Conservation (phyloP, 176 grass and related monocot genomes). For the Eremochloa ophiuroides region DNA sequence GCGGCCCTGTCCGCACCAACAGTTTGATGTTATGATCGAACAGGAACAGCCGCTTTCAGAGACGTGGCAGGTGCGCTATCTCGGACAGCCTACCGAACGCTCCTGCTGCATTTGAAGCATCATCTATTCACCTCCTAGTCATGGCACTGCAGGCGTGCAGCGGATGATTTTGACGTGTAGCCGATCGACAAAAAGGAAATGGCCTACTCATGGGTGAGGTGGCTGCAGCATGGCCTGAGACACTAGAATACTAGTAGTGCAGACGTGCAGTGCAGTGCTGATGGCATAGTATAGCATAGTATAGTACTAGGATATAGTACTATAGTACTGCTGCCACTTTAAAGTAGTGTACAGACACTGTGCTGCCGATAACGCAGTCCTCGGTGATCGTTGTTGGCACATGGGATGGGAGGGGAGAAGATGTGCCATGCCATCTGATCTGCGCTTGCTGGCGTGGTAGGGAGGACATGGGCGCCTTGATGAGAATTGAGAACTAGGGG, state of each 20-base stretch:
- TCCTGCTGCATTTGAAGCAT: not conserved
- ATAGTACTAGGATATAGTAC: no score
- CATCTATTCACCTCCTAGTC: not conserved
- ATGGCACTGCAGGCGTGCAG: not conserved
- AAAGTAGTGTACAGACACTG: not conserved
- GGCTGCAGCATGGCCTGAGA: conserved; percentile 26
- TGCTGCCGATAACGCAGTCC: not conserved
- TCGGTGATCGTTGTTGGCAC: conserved; percentile 17
- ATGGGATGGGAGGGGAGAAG: no score
- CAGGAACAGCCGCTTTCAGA: not conserved
- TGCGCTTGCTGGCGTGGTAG: conserved; percentile 6
- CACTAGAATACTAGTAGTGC: conserved; percentile 5
- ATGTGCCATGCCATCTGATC: conserved; percentile 17
- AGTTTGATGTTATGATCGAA: not conserved
- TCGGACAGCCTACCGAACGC: not conserved
- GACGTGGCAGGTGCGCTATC: conserved; percentile 9
- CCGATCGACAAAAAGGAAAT: not conserved
- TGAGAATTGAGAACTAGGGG: not conserved
- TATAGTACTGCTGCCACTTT: not conserved
- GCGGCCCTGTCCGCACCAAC: not conserved
- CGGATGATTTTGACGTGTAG: not conserved
- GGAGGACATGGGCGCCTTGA: conserved; percentile 14
- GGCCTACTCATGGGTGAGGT: conserved; percentile 21
- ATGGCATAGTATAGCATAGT: not conserved
- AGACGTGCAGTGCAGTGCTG: no score